These are phyloP conservation scores for Termitomyces sp. DNA, from an alignment of 768 basidiomycete species.

Conservation along the genomic window DNA sequence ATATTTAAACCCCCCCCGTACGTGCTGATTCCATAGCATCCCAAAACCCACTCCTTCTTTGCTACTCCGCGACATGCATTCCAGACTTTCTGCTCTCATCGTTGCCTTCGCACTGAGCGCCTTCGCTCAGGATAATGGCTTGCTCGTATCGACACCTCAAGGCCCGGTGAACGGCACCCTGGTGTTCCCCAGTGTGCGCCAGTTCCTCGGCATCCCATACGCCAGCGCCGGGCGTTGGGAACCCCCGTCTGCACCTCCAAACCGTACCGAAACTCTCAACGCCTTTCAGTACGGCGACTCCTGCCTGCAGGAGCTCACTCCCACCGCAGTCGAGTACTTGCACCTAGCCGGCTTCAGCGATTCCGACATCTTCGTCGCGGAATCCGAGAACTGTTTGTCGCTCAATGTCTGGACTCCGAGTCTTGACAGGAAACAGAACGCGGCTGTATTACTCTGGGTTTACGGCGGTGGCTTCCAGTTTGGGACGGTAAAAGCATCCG, in stretches of 20 bases:
- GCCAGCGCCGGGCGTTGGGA: slow-evolving; percentile 28
- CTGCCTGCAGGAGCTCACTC: slow-evolving; percentile 22
- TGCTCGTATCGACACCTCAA: slow-evolving; percentile 24
- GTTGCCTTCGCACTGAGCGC: background rate
- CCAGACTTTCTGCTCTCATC: background rate
- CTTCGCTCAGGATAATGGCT: slow-evolving; percentile 10
- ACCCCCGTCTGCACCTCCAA: slow-evolving; percentile 20
- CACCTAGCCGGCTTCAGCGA: slow-evolving; percentile 16
- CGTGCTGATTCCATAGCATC: background rate
- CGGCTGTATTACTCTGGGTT: too few relatives aligned
- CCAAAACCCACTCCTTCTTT: background rate
- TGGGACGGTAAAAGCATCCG: slow-evolving; percentile 22
- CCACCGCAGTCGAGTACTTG: slow-evolving; percentile 18
- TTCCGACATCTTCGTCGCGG: slow-evolving; percentile 19
- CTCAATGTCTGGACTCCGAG: slow-evolving; percentile 36
- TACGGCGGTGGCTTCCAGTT: slow-evolving; percentile 33
- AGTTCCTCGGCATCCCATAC: slow-evolving; percentile 31
- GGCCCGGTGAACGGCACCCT: slow-evolving; percentile 24
- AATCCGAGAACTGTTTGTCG: slow-evolving; percentile 29
- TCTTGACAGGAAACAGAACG: slow-evolving; percentile 22
- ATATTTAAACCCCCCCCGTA: too few relatives aligned
- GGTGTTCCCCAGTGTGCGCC: slow-evolving; percentile 21
- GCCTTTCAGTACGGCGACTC: slow-evolving; percentile 25
- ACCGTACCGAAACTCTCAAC: slow-evolving; percentile 13
- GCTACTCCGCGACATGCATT: background rate